Base-by-base conservation (phyloP, 805 yeast species). In the Candida ulmi region DNA sequence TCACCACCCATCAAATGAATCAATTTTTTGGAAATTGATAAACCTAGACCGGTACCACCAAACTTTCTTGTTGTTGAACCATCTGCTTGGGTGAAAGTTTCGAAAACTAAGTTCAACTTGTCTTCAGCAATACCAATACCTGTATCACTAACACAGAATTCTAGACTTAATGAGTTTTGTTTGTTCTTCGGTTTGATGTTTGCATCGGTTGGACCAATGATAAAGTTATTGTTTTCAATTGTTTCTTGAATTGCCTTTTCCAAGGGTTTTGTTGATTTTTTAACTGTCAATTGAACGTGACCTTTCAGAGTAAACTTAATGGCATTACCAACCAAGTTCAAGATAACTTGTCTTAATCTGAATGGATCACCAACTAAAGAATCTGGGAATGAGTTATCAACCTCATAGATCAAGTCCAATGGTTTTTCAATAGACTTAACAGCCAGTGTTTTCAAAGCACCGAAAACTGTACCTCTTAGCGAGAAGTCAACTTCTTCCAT, bases 1-100 rank as follows among this genome's bases (percentile, higher is more conserved):
- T 83, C 91, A 57, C 95, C 96, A 32, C 95, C 95, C 95, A 88
- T 87, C 47, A 87, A 71, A 54, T 85, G 90, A 54, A 88, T 87
- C 50, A 87, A 71, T 52, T 86, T 88, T 60, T 85, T 86, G 9
- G 95, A 88, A 59, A 87, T 87, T 3, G 95, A 84, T 40, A 87
- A 69, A 15, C 96, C 96, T 34, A 87, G 69, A 47, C 96, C 96
- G 3, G 95, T 88, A 54, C 96, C 96, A 52, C 95, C 96, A 58
- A 87, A 88, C 61, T 86, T 86, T 58, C 95, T 75, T 2, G 95
- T 87, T 2, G 95, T 87, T 5, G 95, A 85, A 31, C 96, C 96
- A 63, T 87, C 96, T 8, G 95, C 95, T 60, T 87, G 95, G 50
- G 95, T 83, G 66, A 87, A 87, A 3, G 91, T 87, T 55, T 87